Evolutionary conservation across 225 moss, liverwort and hornwort species (phyloP).

Genomic region (Sphagnum tenellum): DNA sequence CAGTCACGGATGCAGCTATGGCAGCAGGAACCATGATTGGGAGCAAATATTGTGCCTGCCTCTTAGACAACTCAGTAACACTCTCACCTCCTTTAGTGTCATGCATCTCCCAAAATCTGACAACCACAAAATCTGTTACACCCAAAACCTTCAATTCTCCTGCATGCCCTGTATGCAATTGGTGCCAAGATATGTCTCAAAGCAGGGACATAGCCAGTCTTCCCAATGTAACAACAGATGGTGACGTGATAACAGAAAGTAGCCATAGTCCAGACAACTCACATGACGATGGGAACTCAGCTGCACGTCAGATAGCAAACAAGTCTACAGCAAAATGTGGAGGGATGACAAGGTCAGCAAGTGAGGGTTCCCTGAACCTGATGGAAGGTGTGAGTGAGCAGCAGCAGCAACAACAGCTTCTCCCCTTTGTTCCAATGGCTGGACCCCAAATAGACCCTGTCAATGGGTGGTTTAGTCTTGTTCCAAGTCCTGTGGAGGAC

Average conservation of each 20-base stretch:
- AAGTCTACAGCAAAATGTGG: conserved; percentile 12
- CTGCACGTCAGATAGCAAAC: conserved; percentile 11
- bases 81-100: neutral
- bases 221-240: neutral
- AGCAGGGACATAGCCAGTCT: too few species aligned
- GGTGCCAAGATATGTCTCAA: neutral
- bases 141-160: neutral
- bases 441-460: conserved; percentile 26
- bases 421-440: conserved; percentile 31
- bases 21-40: conserved; percentile 12
- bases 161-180: conserved; percentile 3
- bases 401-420: conserved; percentile 20
- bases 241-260: conserved; percentile 2
- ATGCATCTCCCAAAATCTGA: neutral
- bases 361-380: conserved; percentile 36
- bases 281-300: neutral
- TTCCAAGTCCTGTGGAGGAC: conserved; percentile 28
- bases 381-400: conserved; percentile 12
- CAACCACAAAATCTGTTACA: conserved; percentile 1
- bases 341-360: conserved; percentile 25
- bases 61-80: neutral
- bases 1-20: conserved; percentile 16
- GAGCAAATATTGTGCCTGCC: conserved; percentile 7
- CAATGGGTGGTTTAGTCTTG: conserved; percentile 38
- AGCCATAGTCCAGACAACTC: neutral